Conservation (phyloP, 192 early-diverging fungal genomes). For the Coemansia sp. region DNA sequence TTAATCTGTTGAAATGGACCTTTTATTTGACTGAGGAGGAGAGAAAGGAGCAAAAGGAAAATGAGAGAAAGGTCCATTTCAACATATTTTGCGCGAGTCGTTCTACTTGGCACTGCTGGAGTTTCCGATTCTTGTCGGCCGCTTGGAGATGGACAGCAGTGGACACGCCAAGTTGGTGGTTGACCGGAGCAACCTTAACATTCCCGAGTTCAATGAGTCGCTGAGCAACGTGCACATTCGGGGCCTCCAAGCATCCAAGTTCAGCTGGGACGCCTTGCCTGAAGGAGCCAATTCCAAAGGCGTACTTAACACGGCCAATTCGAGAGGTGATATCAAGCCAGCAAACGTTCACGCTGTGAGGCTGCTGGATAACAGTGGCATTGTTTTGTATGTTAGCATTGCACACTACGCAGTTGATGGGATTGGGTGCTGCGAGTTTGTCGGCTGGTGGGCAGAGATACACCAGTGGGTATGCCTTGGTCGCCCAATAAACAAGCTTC, state of each 20-base stretch:
- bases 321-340: conserved; percentile 10
- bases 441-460: conserved; percentile 20
- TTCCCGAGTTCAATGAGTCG: conserved; percentile 26
- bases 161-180: conserved; percentile 4
- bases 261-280: conserved; percentile 15
- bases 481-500: too few species aligned
- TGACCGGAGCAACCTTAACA: conserved; percentile 13
- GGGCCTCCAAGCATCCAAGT: conserved; percentile 3
- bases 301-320: neutral
- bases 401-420: conserved; percentile 20
- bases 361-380: conserved; percentile 19
- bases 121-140: conserved; percentile 27
- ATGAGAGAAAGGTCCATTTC: too few species aligned
- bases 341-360: conserved; percentile 10
- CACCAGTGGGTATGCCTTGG: neutral
- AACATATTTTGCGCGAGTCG: conserved; percentile 15
- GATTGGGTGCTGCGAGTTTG: conserved; percentile 11
- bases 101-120: conserved; percentile 16
- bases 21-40: neutral
- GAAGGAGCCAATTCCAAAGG: neutral
- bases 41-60: too few species aligned
- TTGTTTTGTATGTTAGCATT: conserved; percentile 21
- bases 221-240: conserved; percentile 7
- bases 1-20: neutral
- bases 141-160: neutral